Conservation (phyloP, 352 stramenopile species). For the Elongisporangium undulatum region DNA sequence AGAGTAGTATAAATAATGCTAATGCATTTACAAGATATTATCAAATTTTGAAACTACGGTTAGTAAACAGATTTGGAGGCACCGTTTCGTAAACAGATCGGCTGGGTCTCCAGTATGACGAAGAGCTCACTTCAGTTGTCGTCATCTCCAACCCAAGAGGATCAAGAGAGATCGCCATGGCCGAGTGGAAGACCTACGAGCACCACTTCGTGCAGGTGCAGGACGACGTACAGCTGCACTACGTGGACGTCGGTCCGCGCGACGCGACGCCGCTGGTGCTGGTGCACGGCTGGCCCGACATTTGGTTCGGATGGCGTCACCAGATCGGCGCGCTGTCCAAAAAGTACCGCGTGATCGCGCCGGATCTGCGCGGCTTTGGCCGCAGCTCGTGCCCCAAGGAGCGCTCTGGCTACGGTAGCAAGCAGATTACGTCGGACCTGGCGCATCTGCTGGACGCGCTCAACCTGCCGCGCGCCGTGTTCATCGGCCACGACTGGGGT, state of each 20-base stretch:
- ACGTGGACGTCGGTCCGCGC: slow-evolving; percentile 45
- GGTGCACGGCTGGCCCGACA: slow-evolving; percentile 71
- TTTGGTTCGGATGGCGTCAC: slow-evolving; percentile 71
- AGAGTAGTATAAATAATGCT: too few species aligned
- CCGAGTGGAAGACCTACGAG: background rate
- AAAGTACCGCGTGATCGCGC: slow-evolving; percentile 50
- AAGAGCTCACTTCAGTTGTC: background rate
- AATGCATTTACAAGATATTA: too few species aligned
- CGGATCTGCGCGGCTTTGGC: slow-evolving; percentile 50
- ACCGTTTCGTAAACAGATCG: too few species aligned
- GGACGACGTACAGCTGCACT: slow-evolving; percentile 40
- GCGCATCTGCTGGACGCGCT: slow-evolving; percentile 40
- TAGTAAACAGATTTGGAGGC: too few species aligned
- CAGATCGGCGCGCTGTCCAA: slow-evolving; percentile 54
- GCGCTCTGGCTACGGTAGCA: slow-evolving; percentile 35
- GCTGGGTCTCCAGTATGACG: background rate
- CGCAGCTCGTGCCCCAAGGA: slow-evolving; percentile 40
- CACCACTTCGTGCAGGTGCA: slow-evolving; percentile 25
- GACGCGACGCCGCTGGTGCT: slow-evolving; percentile 51
- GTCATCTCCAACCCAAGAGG: background rate
- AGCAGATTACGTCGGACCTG: slow-evolving; percentile 48
- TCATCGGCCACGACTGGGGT: slow-evolving; percentile 76
- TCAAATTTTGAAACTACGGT: too few species aligned
- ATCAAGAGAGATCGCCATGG: background rate
- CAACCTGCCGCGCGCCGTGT: slow-evolving; percentile 57